These are phyloP conservation scores for Chenopodium quinoa DNA, from an alignment of 148 eudicot species.

Conservation along the genomic window DNA sequence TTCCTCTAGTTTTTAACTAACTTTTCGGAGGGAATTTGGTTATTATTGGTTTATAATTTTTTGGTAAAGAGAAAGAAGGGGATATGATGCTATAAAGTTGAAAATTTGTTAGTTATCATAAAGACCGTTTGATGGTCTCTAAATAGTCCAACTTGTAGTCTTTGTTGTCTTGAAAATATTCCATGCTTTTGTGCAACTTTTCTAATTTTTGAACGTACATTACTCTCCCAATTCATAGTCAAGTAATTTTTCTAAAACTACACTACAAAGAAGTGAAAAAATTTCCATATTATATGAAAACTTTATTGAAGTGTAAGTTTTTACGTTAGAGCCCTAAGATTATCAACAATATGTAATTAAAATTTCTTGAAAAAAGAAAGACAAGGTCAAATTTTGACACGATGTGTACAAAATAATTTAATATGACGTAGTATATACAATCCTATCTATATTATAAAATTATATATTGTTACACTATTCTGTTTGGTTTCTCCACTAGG, in stretches of 20 bases:
- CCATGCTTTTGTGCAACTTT: background rate
- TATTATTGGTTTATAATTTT: slow-evolving; percentile 8
- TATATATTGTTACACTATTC: no score
- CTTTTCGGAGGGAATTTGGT: slow-evolving; percentile 3
- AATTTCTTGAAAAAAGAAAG: no score
- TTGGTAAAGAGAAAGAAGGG: slow-evolving; percentile 23
- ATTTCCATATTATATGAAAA: no score
- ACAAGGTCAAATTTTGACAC: background rate
- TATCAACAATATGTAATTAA: background rate
- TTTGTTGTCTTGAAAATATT: background rate
- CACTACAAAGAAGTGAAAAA: no score
- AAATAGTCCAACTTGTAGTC: background rate
- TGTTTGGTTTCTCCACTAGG: no score
- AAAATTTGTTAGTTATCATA: background rate
- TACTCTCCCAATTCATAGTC: no score
- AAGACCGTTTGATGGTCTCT: background rate
- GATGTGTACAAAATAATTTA: no score
- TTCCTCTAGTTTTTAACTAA: slow-evolving; percentile 20
- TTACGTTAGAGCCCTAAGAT: no score
- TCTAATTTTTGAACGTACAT: background rate
- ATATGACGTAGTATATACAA: no score
- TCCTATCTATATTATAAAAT: no score
- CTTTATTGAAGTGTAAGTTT: no score
- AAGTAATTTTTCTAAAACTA: no score
- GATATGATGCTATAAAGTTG: background rate